Evolutionary conservation across 2,329 filamentous ascomycete genomes (phyloP), one percentile per base, ranked within the genome.

Genomic region (Rutstroemia sp.): DNA sequence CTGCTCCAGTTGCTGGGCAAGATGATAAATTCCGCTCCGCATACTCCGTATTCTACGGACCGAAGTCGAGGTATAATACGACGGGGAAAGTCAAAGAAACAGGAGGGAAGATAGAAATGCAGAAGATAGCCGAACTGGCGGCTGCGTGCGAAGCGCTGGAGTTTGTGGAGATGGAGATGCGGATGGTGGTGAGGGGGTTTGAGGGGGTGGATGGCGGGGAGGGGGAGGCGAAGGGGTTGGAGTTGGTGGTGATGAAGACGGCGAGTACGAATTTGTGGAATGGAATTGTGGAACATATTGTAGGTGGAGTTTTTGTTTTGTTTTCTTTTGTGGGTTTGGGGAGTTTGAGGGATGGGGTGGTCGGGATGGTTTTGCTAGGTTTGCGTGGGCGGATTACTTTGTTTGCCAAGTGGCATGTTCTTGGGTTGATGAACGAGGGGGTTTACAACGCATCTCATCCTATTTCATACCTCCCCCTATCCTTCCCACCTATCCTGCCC

Each of bases 261-360:
- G 8, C 5, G 12, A 51, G 48, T 52, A 56, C 54, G 34, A 56
- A 56, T 41, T 56, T 56, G 30, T 56, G 39, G 39, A 52, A 56
- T 47, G 54, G 54, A 5, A 37, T 56, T 34, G 48, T 45, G 5
- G 48, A 51, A 38, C 54, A 56, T 52, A 47, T 56, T 34, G 54
- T 56, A 52, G 3, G 54, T 30, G 16, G 19, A 12, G 5, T 0
- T 27, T 47, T 27, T 45, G 2, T 45, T 45, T 19, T 19, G 19
- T 19, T 19, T 14, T 17, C 5, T 8, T 34, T 14, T 14, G 10
- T 16, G 17, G n/a, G n/a, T n/a, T n/a, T n/a, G n/a, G n/a, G n/a
- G n/a, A n/a, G n/a, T n/a, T n/a, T n/a, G n/a, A n/a, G n/a, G n/a
- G n/a, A n/a, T n/a, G n/a, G n/a, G n/a, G n/a, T n/a, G n/a, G n/a